Conservation (phyloP, 495 filamentous ascomycete genomes). For the Neurospora sp. region DNA sequence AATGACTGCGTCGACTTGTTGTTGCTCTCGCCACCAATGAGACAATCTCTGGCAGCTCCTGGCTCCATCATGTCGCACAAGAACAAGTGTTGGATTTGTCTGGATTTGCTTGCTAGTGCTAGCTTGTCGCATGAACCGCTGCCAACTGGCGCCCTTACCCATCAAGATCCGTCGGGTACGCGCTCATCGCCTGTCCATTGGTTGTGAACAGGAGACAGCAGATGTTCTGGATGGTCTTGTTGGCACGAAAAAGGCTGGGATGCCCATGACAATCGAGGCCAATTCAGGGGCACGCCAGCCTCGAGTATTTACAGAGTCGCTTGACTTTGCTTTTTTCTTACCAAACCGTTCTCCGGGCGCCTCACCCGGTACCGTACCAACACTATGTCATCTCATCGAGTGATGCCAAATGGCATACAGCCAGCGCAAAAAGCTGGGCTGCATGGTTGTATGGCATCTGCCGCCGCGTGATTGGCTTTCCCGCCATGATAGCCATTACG, state of each 20-base stretch:
- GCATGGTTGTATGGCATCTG: slow-evolving; percentile 11
- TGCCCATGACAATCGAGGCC: background rate
- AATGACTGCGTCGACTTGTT: background rate
- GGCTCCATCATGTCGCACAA: background rate
- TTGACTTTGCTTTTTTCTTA: background rate
- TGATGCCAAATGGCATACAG: slow-evolving; percentile 25
- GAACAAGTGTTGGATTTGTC: background rate
- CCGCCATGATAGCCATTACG: background rate
- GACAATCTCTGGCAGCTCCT: background rate
- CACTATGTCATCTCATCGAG: slow-evolving; percentile 10
- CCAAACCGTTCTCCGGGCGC: background rate
- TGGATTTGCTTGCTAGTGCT: background rate
- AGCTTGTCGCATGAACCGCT: background rate
- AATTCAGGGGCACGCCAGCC: background rate
- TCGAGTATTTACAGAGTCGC: background rate
- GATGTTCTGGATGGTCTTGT: background rate
- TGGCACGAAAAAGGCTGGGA: background rate
- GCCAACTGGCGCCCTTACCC: background rate
- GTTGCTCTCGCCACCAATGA: background rate
- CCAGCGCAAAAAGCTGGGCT: slow-evolving; percentile 7
- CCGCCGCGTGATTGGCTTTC: slow-evolving; percentile 18
- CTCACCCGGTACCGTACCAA: background rate
- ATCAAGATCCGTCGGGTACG: background rate
- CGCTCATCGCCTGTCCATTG: background rate
- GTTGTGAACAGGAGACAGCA: background rate